Base-by-base conservation (phyloP, 257 asterid genomes). In the Leonotis leonurus region DNA sequence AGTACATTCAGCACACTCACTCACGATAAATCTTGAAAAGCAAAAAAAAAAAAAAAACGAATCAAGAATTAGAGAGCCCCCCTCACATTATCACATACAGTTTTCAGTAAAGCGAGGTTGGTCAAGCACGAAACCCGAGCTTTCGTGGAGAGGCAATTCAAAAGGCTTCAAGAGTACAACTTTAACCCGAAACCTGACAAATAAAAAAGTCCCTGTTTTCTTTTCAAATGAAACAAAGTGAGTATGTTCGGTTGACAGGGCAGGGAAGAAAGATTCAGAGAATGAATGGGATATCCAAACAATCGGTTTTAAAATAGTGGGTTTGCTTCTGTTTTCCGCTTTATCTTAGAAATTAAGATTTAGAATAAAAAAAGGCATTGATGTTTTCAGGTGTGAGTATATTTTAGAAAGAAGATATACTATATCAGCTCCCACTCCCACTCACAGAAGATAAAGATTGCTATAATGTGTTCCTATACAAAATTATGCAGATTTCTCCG, bases 101-200 rank as follows among this genome's bases (percentile, higher is more conserved):
- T 62, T 46, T 33, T 24, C 68, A 70, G 2, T 69, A 74, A 81
- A 67, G 69, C 85, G 51, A 69, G 60, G 44, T 62, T 24, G 74
- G 78, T 76, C 84, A 53, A 73, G 73, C 95, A 74, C 81, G 74
- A 75, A 66, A 60, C 75, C 77, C 84, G 33, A 64, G 54, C 25
- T 64, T 59, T 3, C 36, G 69, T 59, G 60, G 39, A 20, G 45
- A 4, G 76, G 62, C 37, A 65, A 71, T 66, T 66, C 73, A 83
- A 77, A 80, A 78, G 81, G 63, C 80, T 57, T 73, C 70, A 76
- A 75, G 78, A 65, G 17, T 49, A 56, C 81, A 71, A 65, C 85
- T 78, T 77, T 77, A 65, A 59, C 45, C 52, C 60, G 16, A 51
- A 73, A 68, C 27, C 65, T 24, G 14, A 27, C 26, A 76, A 56